These are phyloP conservation scores for Solanum aculeatissimum DNA, from an alignment of 305 asterid genomes.

Conservation along the genomic window DNA sequence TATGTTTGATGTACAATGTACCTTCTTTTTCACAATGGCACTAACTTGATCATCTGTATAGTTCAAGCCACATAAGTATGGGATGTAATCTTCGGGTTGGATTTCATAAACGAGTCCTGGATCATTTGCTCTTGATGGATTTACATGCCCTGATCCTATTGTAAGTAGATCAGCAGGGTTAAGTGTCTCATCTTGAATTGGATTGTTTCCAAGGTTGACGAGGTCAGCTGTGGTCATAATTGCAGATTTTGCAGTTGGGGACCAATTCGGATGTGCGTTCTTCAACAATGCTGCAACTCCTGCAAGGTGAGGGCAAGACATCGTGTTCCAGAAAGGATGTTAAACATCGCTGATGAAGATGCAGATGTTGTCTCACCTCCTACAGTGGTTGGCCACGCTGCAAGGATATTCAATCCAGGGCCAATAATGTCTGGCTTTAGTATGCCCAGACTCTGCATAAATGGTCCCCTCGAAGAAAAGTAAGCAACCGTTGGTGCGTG, in stretches of 20 bases:
- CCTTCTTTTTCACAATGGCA: constrained; percentile 11
- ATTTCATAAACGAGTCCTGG: constrained; percentile 78
- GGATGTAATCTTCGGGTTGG: constrained; percentile 53
- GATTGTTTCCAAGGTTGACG: neutral
- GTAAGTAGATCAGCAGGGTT: constrained; percentile 46
- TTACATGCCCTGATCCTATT: constrained; percentile 60
- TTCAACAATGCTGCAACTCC: neutral
- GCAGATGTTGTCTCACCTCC: constrained; percentile 44
- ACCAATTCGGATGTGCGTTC: neutral
- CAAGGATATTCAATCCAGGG: neutral
- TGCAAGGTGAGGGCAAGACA: neutral
- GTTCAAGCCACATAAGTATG: constrained; percentile 66
- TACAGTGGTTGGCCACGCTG: constrained; percentile 19
- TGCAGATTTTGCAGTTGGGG: neutral
- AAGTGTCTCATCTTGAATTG: constrained; percentile 1
- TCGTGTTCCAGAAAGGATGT: neutral
- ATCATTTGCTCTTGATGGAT: constrained; percentile 50
- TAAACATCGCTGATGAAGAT: neutral
- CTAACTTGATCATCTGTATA: constrained; percentile 27
- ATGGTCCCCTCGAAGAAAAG: neutral
- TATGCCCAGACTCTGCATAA: fast-evolving
- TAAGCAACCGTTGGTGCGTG: neutral
- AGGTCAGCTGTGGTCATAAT: neutral
- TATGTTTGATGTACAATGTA: constrained; percentile 47
- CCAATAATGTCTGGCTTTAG: neutral